A percentile compares a stretch with the other conserved stretches of the same genome.
Conservation (phyloP, 1,284 basidiomycete genomes). For the Xerocomus nothofagi region DNA sequence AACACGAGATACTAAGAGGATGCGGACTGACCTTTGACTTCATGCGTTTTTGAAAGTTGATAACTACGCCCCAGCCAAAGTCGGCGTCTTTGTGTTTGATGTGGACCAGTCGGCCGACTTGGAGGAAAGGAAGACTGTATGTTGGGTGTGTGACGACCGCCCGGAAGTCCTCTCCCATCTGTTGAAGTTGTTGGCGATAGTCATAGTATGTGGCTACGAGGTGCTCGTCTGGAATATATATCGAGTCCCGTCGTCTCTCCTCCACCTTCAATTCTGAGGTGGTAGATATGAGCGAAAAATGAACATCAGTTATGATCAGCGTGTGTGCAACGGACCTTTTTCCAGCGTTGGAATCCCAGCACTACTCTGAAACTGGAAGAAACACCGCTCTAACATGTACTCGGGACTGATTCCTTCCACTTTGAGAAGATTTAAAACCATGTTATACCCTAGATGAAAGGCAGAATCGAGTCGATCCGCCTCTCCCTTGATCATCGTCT, state of each 20-base stretch:
- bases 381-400: constrained; percentile 97
- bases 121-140: constrained; percentile 92
- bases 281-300: constrained; percentile 3
- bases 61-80: constrained; percentile 95
- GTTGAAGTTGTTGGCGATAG: constrained; percentile 86
- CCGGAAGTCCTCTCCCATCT: constrained; percentile 84
- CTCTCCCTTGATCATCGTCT: constrained; percentile 98
- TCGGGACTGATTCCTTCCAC: constrained; percentile 99
- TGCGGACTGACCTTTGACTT: constrained; percentile 60
- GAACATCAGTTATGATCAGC: not conserved
- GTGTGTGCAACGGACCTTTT: constrained; percentile 57
- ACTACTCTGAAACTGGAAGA: constrained; percentile 98
- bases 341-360: constrained; percentile 87
- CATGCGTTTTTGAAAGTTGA: constrained; percentile 88
- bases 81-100: constrained; percentile 86
- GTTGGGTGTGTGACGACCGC: constrained; percentile 94
- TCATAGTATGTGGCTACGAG: constrained; percentile 91
- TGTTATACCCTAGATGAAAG: constrained; percentile 99
- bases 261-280: constrained; percentile 72
- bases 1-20: not conserved
- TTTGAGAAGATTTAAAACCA: constrained; percentile 98
- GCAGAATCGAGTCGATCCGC: constrained; percentile 97
- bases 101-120: constrained; percentile 88
- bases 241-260: constrained; percentile 67
- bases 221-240: constrained; percentile 81